phyloP scores from a whole-genome alignment of 2,329 filamentous ascomycete species.

The Aspergillus pseudotamarii region DNA sequence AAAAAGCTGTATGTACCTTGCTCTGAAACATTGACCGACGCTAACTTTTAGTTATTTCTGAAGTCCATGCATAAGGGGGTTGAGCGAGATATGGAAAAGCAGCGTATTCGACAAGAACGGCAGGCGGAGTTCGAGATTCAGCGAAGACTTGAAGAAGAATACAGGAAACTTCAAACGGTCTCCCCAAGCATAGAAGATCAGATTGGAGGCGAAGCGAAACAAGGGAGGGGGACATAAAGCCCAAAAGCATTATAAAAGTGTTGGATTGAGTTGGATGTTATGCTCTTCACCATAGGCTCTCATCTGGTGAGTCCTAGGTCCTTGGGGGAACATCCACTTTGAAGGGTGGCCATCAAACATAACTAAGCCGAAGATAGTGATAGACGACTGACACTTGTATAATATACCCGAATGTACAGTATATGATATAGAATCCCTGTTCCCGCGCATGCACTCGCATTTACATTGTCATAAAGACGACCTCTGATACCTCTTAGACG shows the following conservation, averaged over 20 bases:
- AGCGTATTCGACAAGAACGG: constrained; percentile 84
- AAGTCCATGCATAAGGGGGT: constrained; percentile 94
- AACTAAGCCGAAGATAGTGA: constrained; percentile 3
- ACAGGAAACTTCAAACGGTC: constrained; percentile 84
- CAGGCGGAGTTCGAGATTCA: constrained; percentile 96
- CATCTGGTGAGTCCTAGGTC: constrained; percentile 9
- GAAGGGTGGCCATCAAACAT: neutral
- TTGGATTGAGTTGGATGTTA: neutral
- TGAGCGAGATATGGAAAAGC: constrained; percentile 90
- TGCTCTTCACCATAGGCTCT: neutral
- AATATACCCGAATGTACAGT: constrained; percentile 24
- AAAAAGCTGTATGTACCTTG: constrained; percentile 69
- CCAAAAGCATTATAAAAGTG: neutral
- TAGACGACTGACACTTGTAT: constrained; percentile 7
- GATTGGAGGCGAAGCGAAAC: constrained; percentile 22
- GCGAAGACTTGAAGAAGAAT: constrained; percentile 79
- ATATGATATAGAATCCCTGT: constrained; percentile 12
- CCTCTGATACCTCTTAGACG: neutral
- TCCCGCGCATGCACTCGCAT: neutral
- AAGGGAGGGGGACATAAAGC: constrained; percentile 27
- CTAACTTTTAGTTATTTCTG: constrained; percentile 8
- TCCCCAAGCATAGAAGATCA: constrained; percentile 48
- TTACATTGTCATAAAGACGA: neutral
- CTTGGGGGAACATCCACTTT: neutral
- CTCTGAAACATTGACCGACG: neutral